phyloP scores from a whole-genome alignment of 2,329 filamentous ascomycete genomes.

The Neoarthrinium moseri region DNA sequence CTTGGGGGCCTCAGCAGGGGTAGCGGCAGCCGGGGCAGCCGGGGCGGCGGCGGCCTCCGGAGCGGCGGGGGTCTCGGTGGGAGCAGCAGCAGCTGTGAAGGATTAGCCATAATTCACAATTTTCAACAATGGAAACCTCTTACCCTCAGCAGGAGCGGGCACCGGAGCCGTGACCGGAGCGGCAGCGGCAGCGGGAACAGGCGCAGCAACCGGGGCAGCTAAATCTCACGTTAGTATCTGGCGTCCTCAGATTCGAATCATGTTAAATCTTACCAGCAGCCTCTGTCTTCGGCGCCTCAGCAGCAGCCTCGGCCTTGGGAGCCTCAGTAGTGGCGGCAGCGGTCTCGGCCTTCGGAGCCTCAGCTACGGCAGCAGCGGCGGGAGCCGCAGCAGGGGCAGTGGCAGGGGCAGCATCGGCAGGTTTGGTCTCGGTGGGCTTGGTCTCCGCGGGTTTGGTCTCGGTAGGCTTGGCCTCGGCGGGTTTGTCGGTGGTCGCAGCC shows the following conservation, averaged over 20 bases:
- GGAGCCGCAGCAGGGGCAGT: conserved; percentile 15
- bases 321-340: conserved; percentile 17
- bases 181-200: background rate
- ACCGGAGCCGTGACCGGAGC: background rate
- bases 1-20: conserved; percentile 4
- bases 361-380: conserved; percentile 15
- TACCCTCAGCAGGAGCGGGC: background rate
- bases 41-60: background rate
- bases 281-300: conserved; percentile 19
- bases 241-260: no score
- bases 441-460: conserved; percentile 13
- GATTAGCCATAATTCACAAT: no score
- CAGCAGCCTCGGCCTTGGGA: conserved; percentile 17
- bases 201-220: background rate
- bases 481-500: conserved; percentile 29
- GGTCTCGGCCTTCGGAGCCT: conserved; percentile 7
- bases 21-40: background rate
- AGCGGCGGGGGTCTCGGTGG: background rate
- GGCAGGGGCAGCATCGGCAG: conserved; percentile 16
- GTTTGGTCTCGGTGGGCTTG: conserved; percentile 13
- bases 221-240: background rate
- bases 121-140: background rate
- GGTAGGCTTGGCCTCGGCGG: conserved; percentile 18
- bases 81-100: conserved; percentile 4
- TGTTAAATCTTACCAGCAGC: conserved; percentile 8